These are phyloP conservation scores for Nemophila menziesii DNA, from an alignment of 257 asterid genomes.

Conservation along the genomic window DNA sequence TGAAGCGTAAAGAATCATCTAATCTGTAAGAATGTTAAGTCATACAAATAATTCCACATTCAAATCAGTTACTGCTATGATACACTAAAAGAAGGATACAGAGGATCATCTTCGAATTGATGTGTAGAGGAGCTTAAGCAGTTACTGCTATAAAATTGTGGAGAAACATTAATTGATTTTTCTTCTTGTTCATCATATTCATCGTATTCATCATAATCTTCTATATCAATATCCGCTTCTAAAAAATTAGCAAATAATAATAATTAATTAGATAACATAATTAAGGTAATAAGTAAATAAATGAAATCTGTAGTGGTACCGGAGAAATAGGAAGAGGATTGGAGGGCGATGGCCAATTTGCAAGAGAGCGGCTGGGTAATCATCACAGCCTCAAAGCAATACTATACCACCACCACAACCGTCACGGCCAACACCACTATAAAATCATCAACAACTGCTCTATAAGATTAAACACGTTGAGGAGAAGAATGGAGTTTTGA, in stretches of 20 bases:
- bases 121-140: slow-evolving; percentile 11
- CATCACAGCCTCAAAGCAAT: too few relatives aligned
- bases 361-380: too few relatives aligned
- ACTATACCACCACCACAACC: too few relatives aligned
- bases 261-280: neutral
- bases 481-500: too few relatives aligned
- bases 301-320: slow-evolving; percentile 6
- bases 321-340: slow-evolving; percentile 22
- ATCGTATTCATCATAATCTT: slow-evolving; percentile 24
- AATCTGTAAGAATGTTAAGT: slow-evolving; percentile 47
- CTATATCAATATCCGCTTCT: slow-evolving; percentile 45
- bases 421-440: too few relatives aligned
- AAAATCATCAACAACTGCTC: too few relatives aligned
- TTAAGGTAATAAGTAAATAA: neutral
- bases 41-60: slow-evolving; percentile 5
- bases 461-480: too few relatives aligned
- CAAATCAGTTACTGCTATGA: neutral
- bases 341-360: slow-evolving; percentile 37
- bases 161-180: slow-evolving; percentile 19
- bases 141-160: slow-evolving; percentile 10
- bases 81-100: slow-evolving; percentile 43
- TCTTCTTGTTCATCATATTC: slow-evolving; percentile 18
- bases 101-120: slow-evolving; percentile 38
- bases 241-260: slow-evolving; percentile 3
- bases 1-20: slow-evolving; percentile 64